A percentile compares a stretch with the other conserved stretches of the same genome.
These are phyloP conservation scores for Pseudogymnoascus sp. DNA, from an alignment of 2,329 filamentous ascomycete genomes.

Conservation along the genomic window DNA sequence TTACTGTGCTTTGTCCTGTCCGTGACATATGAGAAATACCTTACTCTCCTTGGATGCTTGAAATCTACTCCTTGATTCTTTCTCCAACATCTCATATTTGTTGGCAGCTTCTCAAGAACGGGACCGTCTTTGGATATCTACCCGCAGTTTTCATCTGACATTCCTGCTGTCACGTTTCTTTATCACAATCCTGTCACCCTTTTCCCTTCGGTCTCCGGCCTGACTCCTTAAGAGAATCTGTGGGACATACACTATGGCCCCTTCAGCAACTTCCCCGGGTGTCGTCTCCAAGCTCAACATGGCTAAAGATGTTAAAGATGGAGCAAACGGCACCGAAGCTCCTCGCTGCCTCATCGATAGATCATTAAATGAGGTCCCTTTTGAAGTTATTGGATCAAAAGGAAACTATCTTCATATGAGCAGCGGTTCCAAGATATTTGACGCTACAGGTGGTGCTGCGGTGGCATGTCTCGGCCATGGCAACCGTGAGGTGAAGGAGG, in stretches of 20 bases:
- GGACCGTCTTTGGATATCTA: not conserved
- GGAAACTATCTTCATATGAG: slow-evolving; percentile 27
- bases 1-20: not conserved
- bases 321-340: not conserved
- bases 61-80: not conserved
- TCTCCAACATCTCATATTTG: not conserved
- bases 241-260: not conserved
- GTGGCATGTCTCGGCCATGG: slow-evolving; percentile 67
- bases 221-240: not conserved
- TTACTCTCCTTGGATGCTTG: not conserved
- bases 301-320: not conserved
- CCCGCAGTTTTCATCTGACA: not conserved
- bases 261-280: not conserved
- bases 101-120: not conserved
- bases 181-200: not conserved
- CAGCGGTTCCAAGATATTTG: slow-evolving; percentile 56
- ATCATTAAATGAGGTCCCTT: slow-evolving; percentile 26
- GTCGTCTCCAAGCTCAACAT: not conserved
- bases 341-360: slow-evolving; percentile 22
- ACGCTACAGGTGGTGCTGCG: slow-evolving; percentile 67
- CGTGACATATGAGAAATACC: not conserved
- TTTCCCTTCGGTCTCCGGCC: not conserved
- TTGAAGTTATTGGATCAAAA: slow-evolving; percentile 24
- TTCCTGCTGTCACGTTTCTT: not conserved
- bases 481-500: slow-evolving; percentile 52